These are phyloP conservation scores for Hibiscus syriacus DNA, from an alignment of 345 rosid genomes.

Conservation along the genomic window DNA sequence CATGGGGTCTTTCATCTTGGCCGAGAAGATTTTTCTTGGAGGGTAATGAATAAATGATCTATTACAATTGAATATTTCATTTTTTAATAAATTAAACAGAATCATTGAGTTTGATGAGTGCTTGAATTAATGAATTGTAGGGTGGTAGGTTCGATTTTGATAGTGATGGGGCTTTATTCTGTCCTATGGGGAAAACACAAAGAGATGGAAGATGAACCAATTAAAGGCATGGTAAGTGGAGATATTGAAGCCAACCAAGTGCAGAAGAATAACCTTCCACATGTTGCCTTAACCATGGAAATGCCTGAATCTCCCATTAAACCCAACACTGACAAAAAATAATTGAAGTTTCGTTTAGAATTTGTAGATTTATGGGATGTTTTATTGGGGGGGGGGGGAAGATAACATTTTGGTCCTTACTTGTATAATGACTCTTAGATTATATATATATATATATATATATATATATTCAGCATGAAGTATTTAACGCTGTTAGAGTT, in stretches of 20 bases:
- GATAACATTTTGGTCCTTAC: no score
- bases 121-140: conserved; percentile 27
- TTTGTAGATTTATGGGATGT: conserved; percentile 3
- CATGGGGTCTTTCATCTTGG: conserved; percentile 81
- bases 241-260: conserved; percentile 39
- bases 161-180: conserved; percentile 65
- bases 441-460: no score
- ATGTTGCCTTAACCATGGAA: conserved; percentile 31
- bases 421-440: no score
- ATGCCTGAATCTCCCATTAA: conserved; percentile 23
- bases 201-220: conserved; percentile 20
- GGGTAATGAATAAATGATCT: conserved; percentile 40
- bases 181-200: conserved; percentile 90
- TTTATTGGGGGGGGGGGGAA: no score
- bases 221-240: conserved; percentile 27
- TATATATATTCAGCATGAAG: no score
- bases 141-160: conserved; percentile 52
- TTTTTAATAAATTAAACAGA: no score
- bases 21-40: conserved; percentile 79
- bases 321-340: conserved; percentile 19
- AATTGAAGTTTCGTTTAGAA: no score
- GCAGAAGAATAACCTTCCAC: conserved; percentile 16
- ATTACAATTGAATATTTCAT: neutral
- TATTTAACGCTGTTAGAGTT: no score
- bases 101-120: neutral